phyloP scores from a whole-genome alignment of 768 basidiomycete species.

The Rhizopogon rudus region DNA sequence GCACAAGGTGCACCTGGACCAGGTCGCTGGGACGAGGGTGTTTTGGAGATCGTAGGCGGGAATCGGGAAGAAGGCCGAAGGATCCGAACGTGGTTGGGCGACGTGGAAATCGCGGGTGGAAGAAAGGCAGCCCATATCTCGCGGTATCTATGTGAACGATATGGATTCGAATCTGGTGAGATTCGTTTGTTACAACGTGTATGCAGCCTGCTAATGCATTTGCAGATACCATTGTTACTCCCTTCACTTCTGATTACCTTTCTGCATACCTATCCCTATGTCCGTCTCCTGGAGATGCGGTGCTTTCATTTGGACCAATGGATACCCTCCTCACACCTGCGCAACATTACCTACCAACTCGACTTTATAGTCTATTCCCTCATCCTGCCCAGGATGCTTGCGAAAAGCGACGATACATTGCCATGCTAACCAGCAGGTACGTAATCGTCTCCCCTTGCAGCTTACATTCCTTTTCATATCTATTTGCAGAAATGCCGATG shows the following conservation, averaged over 20 bases:
- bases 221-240: constrained; percentile 64
- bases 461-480: neutral
- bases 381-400: constrained; percentile 77
- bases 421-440: constrained; percentile 66
- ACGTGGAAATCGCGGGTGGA: constrained; percentile 66
- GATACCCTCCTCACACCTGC: constrained; percentile 74
- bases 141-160: constrained; percentile 73
- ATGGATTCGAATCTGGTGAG: constrained; percentile 72
- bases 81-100: constrained; percentile 78
- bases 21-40: constrained; percentile 73
- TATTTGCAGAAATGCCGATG: constrained; percentile 67
- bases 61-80: constrained; percentile 67
- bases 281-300: constrained; percentile 67
- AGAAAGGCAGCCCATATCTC: constrained; percentile 62
- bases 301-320: constrained; percentile 78
- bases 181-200: constrained; percentile 4
- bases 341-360: constrained; percentile 67
- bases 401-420: constrained; percentile 72
- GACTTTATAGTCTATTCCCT: constrained; percentile 69
- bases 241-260: constrained; percentile 76
- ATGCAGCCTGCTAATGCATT: neutral
- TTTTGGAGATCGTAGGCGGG: constrained; percentile 75
- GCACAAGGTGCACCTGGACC: constrained; percentile 25
- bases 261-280: constrained; percentile 74
- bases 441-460: neutral